Conservation (phyloP, 2,329 filamentous ascomycete genomes). For the Camptophora hylomeconis region DNA sequence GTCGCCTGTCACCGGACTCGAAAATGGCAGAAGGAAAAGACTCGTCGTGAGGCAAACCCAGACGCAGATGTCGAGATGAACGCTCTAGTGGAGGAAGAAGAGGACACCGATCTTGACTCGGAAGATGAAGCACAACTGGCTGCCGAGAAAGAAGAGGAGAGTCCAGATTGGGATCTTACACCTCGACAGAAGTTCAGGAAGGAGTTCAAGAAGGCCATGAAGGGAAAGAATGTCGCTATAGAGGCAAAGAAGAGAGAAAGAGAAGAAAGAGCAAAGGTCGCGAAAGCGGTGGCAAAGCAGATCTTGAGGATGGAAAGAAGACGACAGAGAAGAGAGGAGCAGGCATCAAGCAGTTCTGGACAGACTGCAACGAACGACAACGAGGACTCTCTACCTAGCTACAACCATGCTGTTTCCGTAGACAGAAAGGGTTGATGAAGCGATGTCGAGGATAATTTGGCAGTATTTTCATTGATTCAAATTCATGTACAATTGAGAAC, state of each 20-base stretch:
- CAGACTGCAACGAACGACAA: no score
- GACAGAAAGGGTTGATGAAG: no score
- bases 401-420: no score
- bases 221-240: not conserved
- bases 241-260: not conserved
- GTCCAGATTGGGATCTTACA: not conserved
- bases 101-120: slow-evolving; percentile 1
- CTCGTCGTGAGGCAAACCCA: not conserved
- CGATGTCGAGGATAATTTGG: no score
- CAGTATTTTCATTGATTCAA: no score
- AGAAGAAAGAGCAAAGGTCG: not conserved
- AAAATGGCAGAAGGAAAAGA: not conserved
- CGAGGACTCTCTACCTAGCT: slow-evolving; percentile 1
- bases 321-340: not conserved
- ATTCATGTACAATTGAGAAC: no score
- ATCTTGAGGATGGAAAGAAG: not conserved
- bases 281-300: slow-evolving; percentile 1
- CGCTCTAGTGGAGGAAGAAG: not conserved
- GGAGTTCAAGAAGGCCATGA: slow-evolving; percentile 2
- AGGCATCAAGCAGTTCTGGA: not conserved
- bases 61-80: not conserved
- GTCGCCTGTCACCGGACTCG: not conserved
- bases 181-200: slow-evolving; percentile 2
- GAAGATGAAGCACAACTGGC: slow-evolving; percentile 1
- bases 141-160: not conserved